Evolutionary conservation across 331 rosid genomes (phyloP).

Genomic region (Rhamnella rubrinervis): DNA sequence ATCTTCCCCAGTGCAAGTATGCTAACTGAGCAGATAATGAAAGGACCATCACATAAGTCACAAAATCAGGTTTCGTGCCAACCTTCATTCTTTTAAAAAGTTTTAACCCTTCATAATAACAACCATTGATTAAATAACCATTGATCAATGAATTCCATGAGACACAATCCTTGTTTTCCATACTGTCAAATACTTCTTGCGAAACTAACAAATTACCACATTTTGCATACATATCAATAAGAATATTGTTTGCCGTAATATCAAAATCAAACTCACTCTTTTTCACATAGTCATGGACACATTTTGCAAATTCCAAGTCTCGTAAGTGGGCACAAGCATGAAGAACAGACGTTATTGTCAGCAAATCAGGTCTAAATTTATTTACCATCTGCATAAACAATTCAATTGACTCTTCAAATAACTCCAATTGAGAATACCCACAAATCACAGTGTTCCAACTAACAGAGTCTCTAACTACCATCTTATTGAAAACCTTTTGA

Average conservation of each 20-base stretch:
- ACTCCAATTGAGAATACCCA: slow-evolving; percentile 30
- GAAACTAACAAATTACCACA: slow-evolving; percentile 34
- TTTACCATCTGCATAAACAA: slow-evolving; percentile 30
- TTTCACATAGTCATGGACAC: slow-evolving; percentile 37
- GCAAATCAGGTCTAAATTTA: slow-evolving; percentile 30
- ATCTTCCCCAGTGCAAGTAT: slow-evolving; percentile 20
- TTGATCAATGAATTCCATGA: slow-evolving; percentile 41
- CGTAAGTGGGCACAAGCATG: slow-evolving; percentile 35
- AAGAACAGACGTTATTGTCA: slow-evolving; percentile 32
- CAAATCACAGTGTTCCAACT: slow-evolving; percentile 40
- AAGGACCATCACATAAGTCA: slow-evolving; percentile 31
- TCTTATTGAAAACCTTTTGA: slow-evolving; percentile 14
- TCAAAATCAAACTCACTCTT: slow-evolving; percentile 27
- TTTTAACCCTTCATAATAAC: slow-evolving; percentile 24
- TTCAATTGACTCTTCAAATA: slow-evolving; percentile 25
- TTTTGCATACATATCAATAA: slow-evolving; percentile 37
- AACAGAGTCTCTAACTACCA: slow-evolving; percentile 35
- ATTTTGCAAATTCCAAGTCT: slow-evolving; percentile 24
- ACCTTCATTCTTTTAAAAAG: slow-evolving; percentile 28
- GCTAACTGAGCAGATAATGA: slow-evolving; percentile 24
- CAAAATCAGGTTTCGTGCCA: slow-evolving; percentile 27
- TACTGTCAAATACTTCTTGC: slow-evolving; percentile 31
- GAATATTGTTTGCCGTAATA: slow-evolving; percentile 27
- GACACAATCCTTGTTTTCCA: slow-evolving; percentile 34
- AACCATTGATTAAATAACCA: slow-evolving; percentile 24